Evolutionary conservation across 2,329 filamentous ascomycete species (phyloP), one percentile per base, ranked within the genome.

Genomic region (Neonectria sp.): DNA sequence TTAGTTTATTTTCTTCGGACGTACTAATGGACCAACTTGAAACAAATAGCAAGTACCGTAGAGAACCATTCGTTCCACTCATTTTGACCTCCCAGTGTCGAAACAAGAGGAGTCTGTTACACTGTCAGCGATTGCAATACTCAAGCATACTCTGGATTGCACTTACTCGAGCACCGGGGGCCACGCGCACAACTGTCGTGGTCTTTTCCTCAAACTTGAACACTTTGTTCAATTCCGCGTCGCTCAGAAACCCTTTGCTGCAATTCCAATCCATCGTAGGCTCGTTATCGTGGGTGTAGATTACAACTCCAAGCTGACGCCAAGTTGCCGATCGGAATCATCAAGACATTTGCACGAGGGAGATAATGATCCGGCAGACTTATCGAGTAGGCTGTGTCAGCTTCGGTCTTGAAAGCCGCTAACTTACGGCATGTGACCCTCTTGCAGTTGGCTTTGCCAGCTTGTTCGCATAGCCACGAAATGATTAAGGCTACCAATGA

Each of bases 21-120:
- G 4, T 6, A 6, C 13, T 2, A 17, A 24, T 15, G 25, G 13
- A 7, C 6, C 24, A 49, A 29, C 33, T 15, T 6, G 15, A n/a
- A 4, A 17, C 9, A 49, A 12, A 5, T 21, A 24, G 6, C n/a
- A 55, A 53, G 12, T 6, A 68, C 67, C 3, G 6, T 59, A 2
- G 33, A 12, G 6, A 67, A 67, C 67, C 67, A 68, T 1, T 9
- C 9, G 0, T 67, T 4, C 67, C 67, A 68, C 13, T 68, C 63
- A 0, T 9, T 1, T 0, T 45, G 40, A 24, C 31, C 29, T 17
- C 53, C 5, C 43, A 68, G 52, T 0, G 58, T 68, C 63, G 48
- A 59, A 11, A 63, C 11, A 3, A 48, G 12, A n/a, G 49, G 63
- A 12, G 45, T n/a, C 66, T 68, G 7, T 21, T 2, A 5, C 1